Percentiles rank a stretch among this genome's conserved stretches.
phyloP scores from a whole-genome alignment of 1,284 basidiomycete species.

The Mycosarcoma mackinlayi region DNA sequence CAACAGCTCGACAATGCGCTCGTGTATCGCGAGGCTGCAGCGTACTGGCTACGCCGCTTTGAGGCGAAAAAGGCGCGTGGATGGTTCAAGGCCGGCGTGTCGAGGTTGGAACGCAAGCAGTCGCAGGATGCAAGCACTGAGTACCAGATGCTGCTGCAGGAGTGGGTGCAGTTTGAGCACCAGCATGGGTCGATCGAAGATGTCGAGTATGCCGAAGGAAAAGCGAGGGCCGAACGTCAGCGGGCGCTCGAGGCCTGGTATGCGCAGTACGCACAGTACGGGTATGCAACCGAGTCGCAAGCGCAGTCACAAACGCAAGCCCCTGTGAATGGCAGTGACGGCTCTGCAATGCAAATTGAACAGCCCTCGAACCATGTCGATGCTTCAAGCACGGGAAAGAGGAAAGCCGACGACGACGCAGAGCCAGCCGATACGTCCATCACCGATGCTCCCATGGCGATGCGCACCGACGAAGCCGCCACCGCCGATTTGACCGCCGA shows the following conservation, averaged over 20 bases:
- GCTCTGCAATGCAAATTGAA: conserved; percentile 29
- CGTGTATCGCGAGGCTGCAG: conserved; percentile 51
- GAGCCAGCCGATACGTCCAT: conserved; percentile 19
- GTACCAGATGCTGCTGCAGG: conserved; percentile 81
- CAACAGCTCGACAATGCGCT: conserved; percentile 49
- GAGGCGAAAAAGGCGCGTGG: conserved; percentile 53
- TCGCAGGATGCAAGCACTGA: conserved; percentile 4
- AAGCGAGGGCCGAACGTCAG: conserved; percentile 70
- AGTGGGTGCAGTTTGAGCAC: conserved; percentile 87
- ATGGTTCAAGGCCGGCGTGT: conserved; percentile 47
- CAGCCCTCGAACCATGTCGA: background rate
- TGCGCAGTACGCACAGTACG: conserved; percentile 58
- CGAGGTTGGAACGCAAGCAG: conserved; percentile 28
- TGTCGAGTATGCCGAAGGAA: conserved; percentile 74
- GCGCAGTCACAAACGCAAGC: background rate
- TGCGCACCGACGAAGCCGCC: conserved; percentile 1
- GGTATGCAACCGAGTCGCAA: conserved; percentile 73
- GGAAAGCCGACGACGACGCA: conserved; percentile 48
- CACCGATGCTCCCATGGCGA: conserved; percentile 20
- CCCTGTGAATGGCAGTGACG: conserved; percentile 5
- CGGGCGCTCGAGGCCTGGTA: conserved; percentile 71
- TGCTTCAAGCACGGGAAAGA: conserved; percentile 22
- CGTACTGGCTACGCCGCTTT: conserved; percentile 48
- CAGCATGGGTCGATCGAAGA: conserved; percentile 79
- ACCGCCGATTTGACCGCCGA: conserved; percentile 3